Percentiles rank a stretch among this genome's conserved stretches.
These are phyloP conservation scores for Zygoascus sp. DNA, from an alignment of 1,139 yeast species.

Conservation along the genomic window DNA sequence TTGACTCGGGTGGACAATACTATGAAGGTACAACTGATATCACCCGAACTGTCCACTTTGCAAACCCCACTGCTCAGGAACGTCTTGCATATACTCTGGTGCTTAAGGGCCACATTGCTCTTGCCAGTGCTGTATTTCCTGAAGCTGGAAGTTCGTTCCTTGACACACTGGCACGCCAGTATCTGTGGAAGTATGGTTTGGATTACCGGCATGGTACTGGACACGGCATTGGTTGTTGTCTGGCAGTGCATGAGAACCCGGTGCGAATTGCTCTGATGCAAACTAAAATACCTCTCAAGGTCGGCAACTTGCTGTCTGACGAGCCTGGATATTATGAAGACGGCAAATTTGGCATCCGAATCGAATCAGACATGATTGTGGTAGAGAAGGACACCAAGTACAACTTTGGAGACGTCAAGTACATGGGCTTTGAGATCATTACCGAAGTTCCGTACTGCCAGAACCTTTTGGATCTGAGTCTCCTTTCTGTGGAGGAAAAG, in stretches of 20 bases:
- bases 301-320: slow-evolving; percentile 81
- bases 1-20: slow-evolving; percentile 94
- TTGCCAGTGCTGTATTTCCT: slow-evolving; percentile 76
- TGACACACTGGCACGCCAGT: slow-evolving; percentile 87
- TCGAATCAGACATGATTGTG: slow-evolving; percentile 73
- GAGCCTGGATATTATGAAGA: slow-evolving; percentile 97
- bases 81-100: slow-evolving; percentile 78
- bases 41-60: slow-evolving; percentile 86
- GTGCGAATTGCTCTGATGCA: slow-evolving; percentile 78
- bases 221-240: slow-evolving; percentile 91
- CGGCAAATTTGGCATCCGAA: slow-evolving; percentile 88
- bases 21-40: slow-evolving; percentile 95
- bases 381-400: slow-evolving; percentile 43
- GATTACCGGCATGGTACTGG: slow-evolving; percentile 97
- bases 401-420: slow-evolving; percentile 50
- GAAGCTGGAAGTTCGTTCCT: slow-evolving; percentile 81
- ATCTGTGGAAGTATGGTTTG: slow-evolving; percentile 77
- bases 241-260: slow-evolving; percentile 97
- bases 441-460: slow-evolving; percentile 85
- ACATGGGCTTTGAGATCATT: slow-evolving; percentile 74
- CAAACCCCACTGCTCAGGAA: slow-evolving; percentile 63
- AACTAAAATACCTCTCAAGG: slow-evolving; percentile 42
- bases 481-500: slow-evolving; percentile 60
- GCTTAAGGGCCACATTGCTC: slow-evolving; percentile 83
- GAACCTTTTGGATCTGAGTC: slow-evolving; percentile 54